These are phyloP conservation scores for Didymella pinodella DNA, from an alignment of 2,329 filamentous ascomycete species.

Conservation along the genomic window DNA sequence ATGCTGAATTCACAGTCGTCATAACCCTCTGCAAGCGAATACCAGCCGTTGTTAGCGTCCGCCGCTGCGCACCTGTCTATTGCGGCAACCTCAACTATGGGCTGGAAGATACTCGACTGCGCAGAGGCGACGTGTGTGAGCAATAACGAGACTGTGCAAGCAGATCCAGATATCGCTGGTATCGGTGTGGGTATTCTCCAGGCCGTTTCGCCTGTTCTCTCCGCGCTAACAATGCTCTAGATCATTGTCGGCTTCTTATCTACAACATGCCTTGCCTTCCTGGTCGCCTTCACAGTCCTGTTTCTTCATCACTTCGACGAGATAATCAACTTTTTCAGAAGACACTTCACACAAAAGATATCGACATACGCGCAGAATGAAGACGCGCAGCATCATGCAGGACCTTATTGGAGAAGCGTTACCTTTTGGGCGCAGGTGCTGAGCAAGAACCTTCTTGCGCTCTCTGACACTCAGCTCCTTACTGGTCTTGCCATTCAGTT, in stretches of 20 bases:
- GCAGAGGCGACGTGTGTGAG: slow-evolving; percentile 24
- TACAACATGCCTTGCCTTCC: slow-evolving; percentile 41
- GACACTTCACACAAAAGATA: slow-evolving; percentile 24
- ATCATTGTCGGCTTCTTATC: slow-evolving; percentile 40
- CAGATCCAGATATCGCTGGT: slow-evolving; percentile 44
- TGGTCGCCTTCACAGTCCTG: slow-evolving; percentile 40
- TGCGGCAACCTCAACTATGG: slow-evolving; percentile 15
- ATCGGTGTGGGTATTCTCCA: slow-evolving; percentile 31
- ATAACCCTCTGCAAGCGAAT: no score
- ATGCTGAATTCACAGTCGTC: no score
- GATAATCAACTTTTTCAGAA: slow-evolving; percentile 29
- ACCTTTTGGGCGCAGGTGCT: slow-evolving; percentile 43
- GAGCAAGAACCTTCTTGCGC: slow-evolving; percentile 43
- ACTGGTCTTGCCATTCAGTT: slow-evolving; percentile 45
- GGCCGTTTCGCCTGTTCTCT: no score
- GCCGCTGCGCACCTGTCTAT: not conserved
- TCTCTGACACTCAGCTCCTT: slow-evolving; percentile 43
- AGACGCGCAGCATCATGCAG: not conserved
- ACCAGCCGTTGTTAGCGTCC: no score
- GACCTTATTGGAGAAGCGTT: slow-evolving; percentile 39
- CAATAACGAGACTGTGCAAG: slow-evolving; percentile 25
- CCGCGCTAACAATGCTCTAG: slow-evolving; percentile 21
- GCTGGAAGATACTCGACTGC: slow-evolving; percentile 33
- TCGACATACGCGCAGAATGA: slow-evolving; percentile 24
- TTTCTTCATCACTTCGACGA: slow-evolving; percentile 39